Evolutionary conservation across 768 basidiomycete genomes (phyloP).

Genomic region (Pisolithus tinctorius): DNA sequence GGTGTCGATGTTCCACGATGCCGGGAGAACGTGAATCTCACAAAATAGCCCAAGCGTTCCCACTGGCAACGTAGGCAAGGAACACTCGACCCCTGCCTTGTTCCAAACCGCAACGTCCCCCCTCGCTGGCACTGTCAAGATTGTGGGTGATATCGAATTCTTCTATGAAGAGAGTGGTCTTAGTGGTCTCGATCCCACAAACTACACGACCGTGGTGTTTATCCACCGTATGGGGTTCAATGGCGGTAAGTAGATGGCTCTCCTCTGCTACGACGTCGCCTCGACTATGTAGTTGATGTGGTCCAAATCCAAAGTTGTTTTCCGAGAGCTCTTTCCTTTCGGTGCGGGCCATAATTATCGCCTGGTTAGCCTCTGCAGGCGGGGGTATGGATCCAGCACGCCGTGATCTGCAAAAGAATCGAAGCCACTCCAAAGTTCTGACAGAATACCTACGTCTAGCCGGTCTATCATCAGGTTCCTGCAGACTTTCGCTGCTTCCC

Average conservation of each 20-base stretch:
- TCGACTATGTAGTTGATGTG: no score
- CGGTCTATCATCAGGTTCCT: not conserved
- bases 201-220: slow-evolving; percentile 1
- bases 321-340: slow-evolving; percentile 3
- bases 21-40: not conserved
- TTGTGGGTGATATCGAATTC: not conserved
- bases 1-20: not conserved
- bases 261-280: not conserved
- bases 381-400: slow-evolving; percentile 2
- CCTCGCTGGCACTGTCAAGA: not conserved
- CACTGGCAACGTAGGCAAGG: no score
- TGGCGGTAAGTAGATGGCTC: not conserved
- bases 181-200: not conserved
- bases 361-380: slow-evolving; percentile 4
- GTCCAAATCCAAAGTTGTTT: not conserved
- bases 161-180: slow-evolving; percentile 1
- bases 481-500: not conserved
- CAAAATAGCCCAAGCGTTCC: no score
- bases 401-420: not conserved
- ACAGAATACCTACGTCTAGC: not conserved
- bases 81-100: no score
- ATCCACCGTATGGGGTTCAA: not conserved
- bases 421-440: not conserved
- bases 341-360: not conserved
- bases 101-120: not conserved